phyloP scores from a whole-genome alignment of 2,329 filamentous ascomycete genomes.

The Alternaria sp. region DNA sequence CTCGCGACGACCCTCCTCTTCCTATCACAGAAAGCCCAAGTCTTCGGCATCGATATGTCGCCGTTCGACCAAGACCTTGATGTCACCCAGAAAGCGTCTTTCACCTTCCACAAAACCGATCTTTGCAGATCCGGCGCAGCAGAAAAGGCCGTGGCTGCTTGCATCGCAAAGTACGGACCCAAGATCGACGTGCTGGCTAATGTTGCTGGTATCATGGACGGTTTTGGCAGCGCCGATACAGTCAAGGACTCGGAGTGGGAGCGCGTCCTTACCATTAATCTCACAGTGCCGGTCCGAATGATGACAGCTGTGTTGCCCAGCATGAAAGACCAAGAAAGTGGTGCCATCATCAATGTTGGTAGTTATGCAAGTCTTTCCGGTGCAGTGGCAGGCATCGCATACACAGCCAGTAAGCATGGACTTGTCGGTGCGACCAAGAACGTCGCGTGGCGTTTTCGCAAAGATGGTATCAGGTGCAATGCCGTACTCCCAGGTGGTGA shows the following conservation, averaged over 20 bases:
- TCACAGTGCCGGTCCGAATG: slow-evolving; percentile 53
- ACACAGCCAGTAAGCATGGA: slow-evolving; percentile 55
- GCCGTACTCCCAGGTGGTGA: slow-evolving; percentile 52
- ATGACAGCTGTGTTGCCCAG: slow-evolving; percentile 53
- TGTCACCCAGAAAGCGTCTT: background rate
- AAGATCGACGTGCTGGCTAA: slow-evolving; percentile 52
- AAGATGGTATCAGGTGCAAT: slow-evolving; percentile 56
- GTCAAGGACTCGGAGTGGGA: slow-evolving; percentile 51
- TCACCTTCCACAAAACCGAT: slow-evolving; percentile 28
- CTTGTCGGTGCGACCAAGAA: slow-evolving; percentile 57
- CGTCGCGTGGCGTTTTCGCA: slow-evolving; percentile 55
- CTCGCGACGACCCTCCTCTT: slow-evolving; percentile 28
- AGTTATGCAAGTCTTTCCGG: slow-evolving; percentile 43
- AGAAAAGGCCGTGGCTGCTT: slow-evolving; percentile 20
- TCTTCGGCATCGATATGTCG: slow-evolving; percentile 35
- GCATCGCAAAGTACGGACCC: slow-evolving; percentile 20
- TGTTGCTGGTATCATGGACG: slow-evolving; percentile 53
- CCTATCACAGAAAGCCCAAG: slow-evolving; percentile 23
- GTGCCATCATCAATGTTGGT: slow-evolving; percentile 52
- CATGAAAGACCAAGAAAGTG: slow-evolving; percentile 49
- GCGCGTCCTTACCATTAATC: slow-evolving; percentile 50
- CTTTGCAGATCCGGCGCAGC: slow-evolving; percentile 19
- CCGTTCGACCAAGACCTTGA: slow-evolving; percentile 14
- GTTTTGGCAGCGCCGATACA: slow-evolving; percentile 47
- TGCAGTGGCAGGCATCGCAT: slow-evolving; percentile 52